Conservation (phyloP, 192 early-diverging fungal species). For the Piromyces sp. region DNA sequence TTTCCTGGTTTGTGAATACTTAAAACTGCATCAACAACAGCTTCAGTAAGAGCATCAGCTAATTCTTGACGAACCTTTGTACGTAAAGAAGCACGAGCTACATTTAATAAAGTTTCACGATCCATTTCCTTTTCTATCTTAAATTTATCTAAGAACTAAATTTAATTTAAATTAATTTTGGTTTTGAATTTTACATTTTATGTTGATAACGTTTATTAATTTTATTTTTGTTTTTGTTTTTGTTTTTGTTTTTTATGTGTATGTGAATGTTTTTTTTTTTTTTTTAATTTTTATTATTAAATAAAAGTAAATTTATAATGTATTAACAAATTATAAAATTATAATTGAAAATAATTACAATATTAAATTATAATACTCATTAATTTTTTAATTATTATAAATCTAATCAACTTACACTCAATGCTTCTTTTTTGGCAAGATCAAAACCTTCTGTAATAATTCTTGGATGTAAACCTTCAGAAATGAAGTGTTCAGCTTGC, state of each 20-base stretch:
- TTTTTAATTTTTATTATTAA: too few relatives aligned
- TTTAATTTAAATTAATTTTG: too few relatives aligned
- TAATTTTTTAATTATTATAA: too few relatives aligned
- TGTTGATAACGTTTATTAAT: too few relatives aligned
- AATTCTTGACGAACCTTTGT: conserved; percentile 82
- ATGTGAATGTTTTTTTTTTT: too few relatives aligned
- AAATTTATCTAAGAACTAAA: conserved; percentile 76
- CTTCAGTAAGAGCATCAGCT: conserved; percentile 87
- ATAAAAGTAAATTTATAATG: too few relatives aligned
- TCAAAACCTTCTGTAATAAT: conserved; percentile 94
- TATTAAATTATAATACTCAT: too few relatives aligned
- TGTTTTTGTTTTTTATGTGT: too few relatives aligned
- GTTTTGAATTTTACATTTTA: too few relatives aligned
- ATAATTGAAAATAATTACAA: too few relatives aligned
- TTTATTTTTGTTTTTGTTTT: too few relatives aligned
- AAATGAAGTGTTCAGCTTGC: conserved; percentile 80
- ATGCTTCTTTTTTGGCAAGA: conserved; percentile 83
- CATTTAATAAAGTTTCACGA: conserved; percentile 71
- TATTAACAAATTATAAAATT: too few relatives aligned
- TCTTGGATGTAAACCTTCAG: conserved; percentile 92
- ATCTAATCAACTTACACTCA: conserved; percentile 29
- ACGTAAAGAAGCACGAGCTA: conserved; percentile 85
- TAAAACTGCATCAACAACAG: conserved; percentile 90
- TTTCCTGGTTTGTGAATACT: conserved; percentile 58
- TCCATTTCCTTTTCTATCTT: conserved; percentile 61